Base-by-base conservation (phyloP, 257 asterid species). In the Solanum pinnatisectum region DNA sequence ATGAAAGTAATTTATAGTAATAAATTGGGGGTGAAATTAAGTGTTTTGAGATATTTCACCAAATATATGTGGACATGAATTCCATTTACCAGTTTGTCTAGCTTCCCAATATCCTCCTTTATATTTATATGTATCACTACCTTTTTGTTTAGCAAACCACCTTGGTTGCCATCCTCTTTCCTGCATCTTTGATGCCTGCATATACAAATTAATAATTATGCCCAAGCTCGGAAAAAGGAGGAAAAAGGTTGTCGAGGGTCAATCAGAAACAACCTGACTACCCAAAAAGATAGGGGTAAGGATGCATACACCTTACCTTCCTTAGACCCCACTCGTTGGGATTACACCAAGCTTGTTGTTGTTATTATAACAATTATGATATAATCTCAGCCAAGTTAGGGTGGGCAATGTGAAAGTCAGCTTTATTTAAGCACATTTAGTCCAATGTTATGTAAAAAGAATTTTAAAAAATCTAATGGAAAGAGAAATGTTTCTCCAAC, bases 101-200 rank as follows among this genome's bases (percentile, higher is more conserved):
- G 89, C 91, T 67, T 87, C 91, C 91, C 91, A 89, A 73, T 89
- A 89, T 9, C 91, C 91, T 49, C 91, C 91, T 52, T 52, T 73
- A 83, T 89, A 89, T 67, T 59, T 68, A 85, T 81, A 89, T 49
- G 85, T 87, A 72, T 83, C 91, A 60, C 87, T 82, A 46, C 40
- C 91, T 76, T 49, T 79, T 25, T 44, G 73, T 72, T 87, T 89
- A 6, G 89, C 76, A 71, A 89, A 89, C 91, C 91, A 89, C 73
- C 89, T 71, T 27, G 91, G 89, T 84, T 89, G 46, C 91, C 91
- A 89, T 30, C 91, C 91, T 71, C 87, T 89, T 77, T 87, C 87
- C 74, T 89, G 91, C 91, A 87, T 89, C 71, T 68, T 89, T 9
- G 87, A 5, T 4, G 91, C 91, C 90, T 89, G 88, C 84, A 68